A percentile compares a stretch with the other conserved stretches of the same genome.
These are phyloP conservation scores for Penicillium sp. DNA, from an alignment of 2,329 filamentous ascomycete genomes.

Conservation along the genomic window DNA sequence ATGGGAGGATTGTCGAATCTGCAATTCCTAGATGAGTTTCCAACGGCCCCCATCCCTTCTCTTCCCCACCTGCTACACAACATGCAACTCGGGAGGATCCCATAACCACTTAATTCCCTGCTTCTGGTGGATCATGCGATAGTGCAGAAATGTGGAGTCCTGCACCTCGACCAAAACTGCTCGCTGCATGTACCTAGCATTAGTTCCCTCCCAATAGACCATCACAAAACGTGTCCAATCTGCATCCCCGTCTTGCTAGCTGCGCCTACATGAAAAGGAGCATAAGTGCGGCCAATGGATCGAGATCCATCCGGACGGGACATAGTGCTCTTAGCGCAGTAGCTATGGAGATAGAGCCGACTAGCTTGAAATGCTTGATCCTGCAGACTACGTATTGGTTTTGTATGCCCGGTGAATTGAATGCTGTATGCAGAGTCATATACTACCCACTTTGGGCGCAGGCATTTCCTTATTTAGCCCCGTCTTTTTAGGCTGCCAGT, in stretches of 20 bases:
- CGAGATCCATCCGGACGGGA: conserved; percentile 1
- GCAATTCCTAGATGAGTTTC: conserved; percentile 12
- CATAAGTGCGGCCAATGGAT: not conserved
- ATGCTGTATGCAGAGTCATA: not conserved
- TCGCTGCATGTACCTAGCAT: not conserved
- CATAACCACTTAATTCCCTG: not conserved
- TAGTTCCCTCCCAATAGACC: not conserved
- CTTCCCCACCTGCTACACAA: not conserved
- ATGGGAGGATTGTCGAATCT: conserved; percentile 9
- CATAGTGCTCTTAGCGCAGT: not conserved
- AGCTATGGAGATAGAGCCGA: not conserved
- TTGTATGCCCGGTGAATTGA: not conserved
- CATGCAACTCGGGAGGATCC: not conserved
- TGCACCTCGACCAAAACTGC: conserved; percentile 5
- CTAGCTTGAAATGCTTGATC: not conserved
- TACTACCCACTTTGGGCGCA: not conserved
- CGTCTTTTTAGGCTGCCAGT: too few relatives aligned
- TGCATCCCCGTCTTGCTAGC: not conserved
- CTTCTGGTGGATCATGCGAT: conserved; percentile 6
- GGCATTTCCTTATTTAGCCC: not conserved
- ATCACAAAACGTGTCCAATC: not conserved
- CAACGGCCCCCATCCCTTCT: conserved; percentile 3
- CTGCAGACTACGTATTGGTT: not conserved
- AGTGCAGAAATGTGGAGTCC: conserved; percentile 22
- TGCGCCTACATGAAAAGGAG: not conserved